Base-by-base conservation (phyloP, 306 rosid species). In the Elaeagnus macrophylla region DNA sequence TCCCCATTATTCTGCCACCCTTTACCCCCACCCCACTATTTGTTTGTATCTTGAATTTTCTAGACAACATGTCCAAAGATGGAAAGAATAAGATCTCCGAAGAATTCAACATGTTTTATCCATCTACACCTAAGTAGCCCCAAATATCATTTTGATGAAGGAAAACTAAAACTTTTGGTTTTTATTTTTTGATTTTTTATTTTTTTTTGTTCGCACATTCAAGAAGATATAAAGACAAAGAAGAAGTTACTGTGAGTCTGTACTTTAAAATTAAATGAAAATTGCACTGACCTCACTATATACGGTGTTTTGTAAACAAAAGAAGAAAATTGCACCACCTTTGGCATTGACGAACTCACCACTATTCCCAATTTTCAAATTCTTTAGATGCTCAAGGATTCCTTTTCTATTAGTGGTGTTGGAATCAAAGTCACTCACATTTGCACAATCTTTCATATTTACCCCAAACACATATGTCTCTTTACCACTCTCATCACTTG, bases 291-390 rank as follows among this genome's bases (percentile, higher is more conserved):
- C 19, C 49, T 12, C 15, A 9, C 0, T 41, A 11, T 10, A 41
- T 9, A 13, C 17, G 16, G 49, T 45, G 2, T 13, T 17, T 45
- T 45, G n/a, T 5, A 12, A 44, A 44, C n/a, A 11, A 6, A 44
- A 44, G 48, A 6, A 16, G 5, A 44, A 44, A 6, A 44, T n/a
- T 17, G 17, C 38, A 47, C 48, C 60, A 45, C 45, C 63, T 58
- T 59, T 59, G 41, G 59, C 37, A 50, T 54, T 56, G 51, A 55
- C 66, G 72, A 70, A 74, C 62, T 71, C 86, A 48, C 41, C 48
- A 20, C 14, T 81, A 48, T 54, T 69, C 46, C 62, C 72, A 40
- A 88, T 71, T 14, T 64, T 71, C 80, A 83, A 67, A 65, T 65
- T 71, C 71, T 53, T 61, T 61, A 81, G 49, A 2, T 59, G 78